Conservation (phyloP, 768 basidiomycete genomes). For the Rhodotorula toruloides region DNA sequence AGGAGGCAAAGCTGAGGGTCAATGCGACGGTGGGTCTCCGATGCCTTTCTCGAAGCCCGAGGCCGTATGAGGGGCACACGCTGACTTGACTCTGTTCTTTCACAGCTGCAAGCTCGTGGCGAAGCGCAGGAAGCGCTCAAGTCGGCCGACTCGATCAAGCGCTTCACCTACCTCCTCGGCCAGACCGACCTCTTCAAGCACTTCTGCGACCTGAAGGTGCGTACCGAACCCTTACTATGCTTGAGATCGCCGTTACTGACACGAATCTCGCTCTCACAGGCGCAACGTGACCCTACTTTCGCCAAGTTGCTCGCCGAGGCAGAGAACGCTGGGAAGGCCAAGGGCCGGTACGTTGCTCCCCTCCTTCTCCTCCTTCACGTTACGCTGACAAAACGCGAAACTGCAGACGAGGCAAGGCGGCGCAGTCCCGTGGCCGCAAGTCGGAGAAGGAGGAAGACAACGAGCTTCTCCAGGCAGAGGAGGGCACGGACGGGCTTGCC, state of each 20-base stretch:
- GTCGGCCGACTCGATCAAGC: constrained; percentile 89
- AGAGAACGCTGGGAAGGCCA: constrained; percentile 68
- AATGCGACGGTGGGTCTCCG: constrained; percentile 20
- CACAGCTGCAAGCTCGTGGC: constrained; percentile 15
- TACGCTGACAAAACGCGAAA: no score
- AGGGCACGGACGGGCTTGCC: constrained; percentile 56
- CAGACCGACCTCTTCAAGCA: constrained; percentile 98
- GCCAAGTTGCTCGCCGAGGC: constrained; percentile 73
- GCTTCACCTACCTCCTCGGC: constrained; percentile 93
- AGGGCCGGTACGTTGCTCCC: constrained; percentile 45
- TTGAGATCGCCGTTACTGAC: constrained; percentile 1
- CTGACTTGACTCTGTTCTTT: no score
- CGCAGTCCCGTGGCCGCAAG: constrained; percentile 74
- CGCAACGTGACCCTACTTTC: constrained; percentile 86
- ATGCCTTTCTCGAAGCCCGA: background rate
- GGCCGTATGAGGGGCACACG: background rate
- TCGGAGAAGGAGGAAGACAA: constrained; percentile 99
- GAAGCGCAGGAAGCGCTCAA: constrained; percentile 46
- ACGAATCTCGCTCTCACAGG: constrained; percentile 52
- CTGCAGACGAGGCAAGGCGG: constrained; percentile 22
- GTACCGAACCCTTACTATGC: constrained; percentile 48
- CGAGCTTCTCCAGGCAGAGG: constrained; percentile 70
- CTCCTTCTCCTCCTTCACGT: background rate
- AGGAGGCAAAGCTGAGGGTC: constrained; percentile 26
- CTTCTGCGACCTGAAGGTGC: constrained; percentile 86